phyloP scores from a whole-genome alignment of 352 stramenopile species.

The Globisporangium apiculatum region DNA sequence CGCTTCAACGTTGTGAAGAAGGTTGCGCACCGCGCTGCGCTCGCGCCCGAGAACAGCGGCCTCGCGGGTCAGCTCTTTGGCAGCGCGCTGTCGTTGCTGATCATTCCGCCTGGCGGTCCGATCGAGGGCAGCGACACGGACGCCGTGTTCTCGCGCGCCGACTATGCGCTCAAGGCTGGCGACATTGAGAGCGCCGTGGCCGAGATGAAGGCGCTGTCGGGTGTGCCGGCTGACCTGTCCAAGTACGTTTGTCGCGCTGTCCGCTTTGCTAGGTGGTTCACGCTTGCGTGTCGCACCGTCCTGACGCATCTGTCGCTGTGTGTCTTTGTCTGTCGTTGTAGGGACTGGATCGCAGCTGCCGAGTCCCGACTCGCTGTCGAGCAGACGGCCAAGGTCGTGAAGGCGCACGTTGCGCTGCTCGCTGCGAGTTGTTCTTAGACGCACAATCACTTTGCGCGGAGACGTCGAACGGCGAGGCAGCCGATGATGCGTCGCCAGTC shows the following conservation, averaged over 20 bases:
- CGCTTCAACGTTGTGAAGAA: constrained; percentile 79
- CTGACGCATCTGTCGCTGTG: background rate
- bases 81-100: constrained; percentile 55
- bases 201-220: constrained; percentile 64
- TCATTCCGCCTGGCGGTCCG: constrained; percentile 71
- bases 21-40: constrained; percentile 52
- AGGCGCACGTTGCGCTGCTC: constrained; percentile 73
- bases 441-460: background rate
- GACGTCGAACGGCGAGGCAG: background rate
- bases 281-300: background rate
- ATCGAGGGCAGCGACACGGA: constrained; percentile 70
- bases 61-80: constrained; percentile 72
- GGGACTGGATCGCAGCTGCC: constrained; percentile 67
- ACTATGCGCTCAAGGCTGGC: constrained; percentile 76
- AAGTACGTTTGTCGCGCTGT: constrained; percentile 21
- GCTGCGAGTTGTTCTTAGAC: constrained; percentile 75
- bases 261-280: background rate
- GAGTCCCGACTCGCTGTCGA: constrained; percentile 73
- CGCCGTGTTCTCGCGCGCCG: constrained; percentile 68
- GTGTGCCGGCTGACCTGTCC: constrained; percentile 58
- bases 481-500: background rate
- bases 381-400: constrained; percentile 78
- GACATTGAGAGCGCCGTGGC: constrained; percentile 65
- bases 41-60: constrained; percentile 62
- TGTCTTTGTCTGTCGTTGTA: constrained; percentile 4